Conservation (phyloP, 1,284 basidiomycete genomes). For the Cryptococcus sp. region DNA sequence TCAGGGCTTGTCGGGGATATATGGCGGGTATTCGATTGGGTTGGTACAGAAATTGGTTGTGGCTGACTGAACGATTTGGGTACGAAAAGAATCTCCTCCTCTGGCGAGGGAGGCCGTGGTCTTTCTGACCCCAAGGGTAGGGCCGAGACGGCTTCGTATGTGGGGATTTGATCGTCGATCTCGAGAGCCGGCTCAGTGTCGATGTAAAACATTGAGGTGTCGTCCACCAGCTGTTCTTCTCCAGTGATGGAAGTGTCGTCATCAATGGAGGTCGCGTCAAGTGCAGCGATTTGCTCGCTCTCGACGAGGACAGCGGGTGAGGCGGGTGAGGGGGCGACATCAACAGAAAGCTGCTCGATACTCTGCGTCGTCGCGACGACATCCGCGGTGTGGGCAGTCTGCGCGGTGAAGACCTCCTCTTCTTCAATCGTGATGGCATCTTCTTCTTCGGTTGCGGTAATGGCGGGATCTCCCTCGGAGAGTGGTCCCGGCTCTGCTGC, state of each 20-base stretch:
- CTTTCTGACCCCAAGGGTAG: slow-evolving; percentile 21
- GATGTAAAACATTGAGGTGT: slow-evolving; percentile 31
- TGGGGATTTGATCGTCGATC: slow-evolving; percentile 7
- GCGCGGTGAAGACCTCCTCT: background rate
- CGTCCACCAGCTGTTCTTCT: slow-evolving; percentile 1
- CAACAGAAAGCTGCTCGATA: background rate
- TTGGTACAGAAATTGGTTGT: slow-evolving; percentile 32
- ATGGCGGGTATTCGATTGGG: background rate
- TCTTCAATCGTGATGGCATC: background rate
- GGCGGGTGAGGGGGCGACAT: background rate
- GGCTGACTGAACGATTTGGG: slow-evolving; percentile 35
- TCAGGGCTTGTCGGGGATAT: background rate
- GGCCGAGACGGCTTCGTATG: slow-evolving; percentile 25
- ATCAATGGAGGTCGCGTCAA: slow-evolving; percentile 26
- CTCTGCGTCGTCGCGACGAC: background rate
- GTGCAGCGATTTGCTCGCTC: background rate
- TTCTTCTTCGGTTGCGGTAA: background rate
- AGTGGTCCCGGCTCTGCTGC: background rate
- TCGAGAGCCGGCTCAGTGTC: slow-evolving; percentile 23
- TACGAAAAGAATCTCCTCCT: slow-evolving; percentile 48
- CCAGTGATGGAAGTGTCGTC: background rate
- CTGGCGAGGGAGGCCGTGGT: slow-evolving; percentile 20
- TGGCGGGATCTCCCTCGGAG: background rate
- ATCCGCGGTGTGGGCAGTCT: background rate
- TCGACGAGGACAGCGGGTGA: background rate